These are phyloP conservation scores for Cichorium intybus DNA, from an alignment of 140 eudicot genomes.

Conservation along the genomic window DNA sequence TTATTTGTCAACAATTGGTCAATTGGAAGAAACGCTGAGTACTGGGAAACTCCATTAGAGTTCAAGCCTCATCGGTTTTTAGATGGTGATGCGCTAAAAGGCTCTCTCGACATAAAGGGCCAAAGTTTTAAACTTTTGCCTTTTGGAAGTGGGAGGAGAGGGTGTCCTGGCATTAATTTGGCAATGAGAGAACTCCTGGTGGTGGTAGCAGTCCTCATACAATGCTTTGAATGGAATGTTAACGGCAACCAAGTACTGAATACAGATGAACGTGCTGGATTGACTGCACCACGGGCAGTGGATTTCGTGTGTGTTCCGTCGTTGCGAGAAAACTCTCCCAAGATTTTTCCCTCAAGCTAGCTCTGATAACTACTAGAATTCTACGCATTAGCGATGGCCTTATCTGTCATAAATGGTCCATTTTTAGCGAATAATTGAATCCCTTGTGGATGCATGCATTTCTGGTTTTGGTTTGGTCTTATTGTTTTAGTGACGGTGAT, in stretches of 20 bases:
- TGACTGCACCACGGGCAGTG: conserved; percentile 33
- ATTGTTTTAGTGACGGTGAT: too few relatives aligned
- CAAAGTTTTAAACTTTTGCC: conserved; percentile 35
- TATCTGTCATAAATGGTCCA: too few relatives aligned
- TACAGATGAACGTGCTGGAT: conserved; percentile 31
- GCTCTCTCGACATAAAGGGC: conserved; percentile 30
- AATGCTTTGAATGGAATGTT: conserved; percentile 39
- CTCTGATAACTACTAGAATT: too few relatives aligned
- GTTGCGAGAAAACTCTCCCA: conserved; percentile 8
- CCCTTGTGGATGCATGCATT: too few relatives aligned
- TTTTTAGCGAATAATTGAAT: too few relatives aligned
- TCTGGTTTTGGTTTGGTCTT: too few relatives aligned
- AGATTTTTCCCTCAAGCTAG: too few relatives aligned
- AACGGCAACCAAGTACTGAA: not conserved
- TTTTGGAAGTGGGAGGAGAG: conserved; percentile 38
- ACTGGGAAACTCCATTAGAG: conserved; percentile 35
- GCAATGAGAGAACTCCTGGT: conserved; percentile 29
- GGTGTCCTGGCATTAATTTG: conserved; percentile 37
- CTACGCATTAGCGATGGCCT: too few relatives aligned
- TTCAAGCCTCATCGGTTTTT: conserved; percentile 32
- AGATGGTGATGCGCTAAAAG: not conserved
- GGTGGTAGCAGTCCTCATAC: conserved; percentile 27
- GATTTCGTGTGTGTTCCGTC: conserved; percentile 29
- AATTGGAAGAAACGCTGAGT: conserved; percentile 29
- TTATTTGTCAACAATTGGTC: conserved; percentile 39